Conservation (phyloP, 495 filamentous ascomycete genomes). For the Hyaloscypha finlandica region DNA sequence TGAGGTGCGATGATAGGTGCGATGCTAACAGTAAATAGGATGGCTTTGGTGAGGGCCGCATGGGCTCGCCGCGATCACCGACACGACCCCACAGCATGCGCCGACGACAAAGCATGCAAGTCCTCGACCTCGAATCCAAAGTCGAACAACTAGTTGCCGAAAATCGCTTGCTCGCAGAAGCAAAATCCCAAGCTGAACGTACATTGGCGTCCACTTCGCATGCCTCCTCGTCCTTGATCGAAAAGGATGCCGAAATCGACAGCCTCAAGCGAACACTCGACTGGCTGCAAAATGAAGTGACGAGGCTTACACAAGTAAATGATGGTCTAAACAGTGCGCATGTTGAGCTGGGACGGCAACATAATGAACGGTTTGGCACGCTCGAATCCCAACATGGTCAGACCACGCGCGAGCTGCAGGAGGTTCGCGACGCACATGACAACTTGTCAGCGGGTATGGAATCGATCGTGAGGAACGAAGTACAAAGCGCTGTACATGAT, state of each 20-base stretch:
- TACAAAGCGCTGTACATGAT: conserved; percentile 60
- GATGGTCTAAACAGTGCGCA: conserved; percentile 72
- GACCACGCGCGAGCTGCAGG: conserved; percentile 62
- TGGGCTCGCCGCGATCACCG: conserved; percentile 84
- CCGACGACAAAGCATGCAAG: conserved; percentile 93
- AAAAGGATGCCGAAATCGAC: conserved; percentile 77
- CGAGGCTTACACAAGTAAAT: conserved; percentile 72
- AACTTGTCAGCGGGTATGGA: conserved; percentile 66
- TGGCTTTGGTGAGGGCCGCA: conserved; percentile 90
- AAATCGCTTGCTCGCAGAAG: conserved; percentile 74
- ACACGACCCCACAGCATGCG: conserved; percentile 95
- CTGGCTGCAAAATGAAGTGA: conserved; percentile 77
- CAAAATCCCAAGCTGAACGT: conserved; percentile 67
- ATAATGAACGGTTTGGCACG: conserved; percentile 61
- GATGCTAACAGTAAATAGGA: conserved; percentile 56
- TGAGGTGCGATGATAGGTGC: neutral
- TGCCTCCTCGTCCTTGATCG: conserved; percentile 52
- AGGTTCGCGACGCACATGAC: conserved; percentile 57
- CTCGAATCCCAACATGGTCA: conserved; percentile 61
- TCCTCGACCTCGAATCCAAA: conserved; percentile 74
- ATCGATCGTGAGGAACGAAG: conserved; percentile 59
- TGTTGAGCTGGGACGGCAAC: conserved; percentile 61
- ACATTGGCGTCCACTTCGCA: conserved; percentile 39
- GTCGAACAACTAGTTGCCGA: conserved; percentile 81
- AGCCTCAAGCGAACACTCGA: conserved; percentile 74